Evolutionary conservation across 2,329 filamentous ascomycete species (phyloP).

Genomic region (Pseudocercospora crystallina): DNA sequence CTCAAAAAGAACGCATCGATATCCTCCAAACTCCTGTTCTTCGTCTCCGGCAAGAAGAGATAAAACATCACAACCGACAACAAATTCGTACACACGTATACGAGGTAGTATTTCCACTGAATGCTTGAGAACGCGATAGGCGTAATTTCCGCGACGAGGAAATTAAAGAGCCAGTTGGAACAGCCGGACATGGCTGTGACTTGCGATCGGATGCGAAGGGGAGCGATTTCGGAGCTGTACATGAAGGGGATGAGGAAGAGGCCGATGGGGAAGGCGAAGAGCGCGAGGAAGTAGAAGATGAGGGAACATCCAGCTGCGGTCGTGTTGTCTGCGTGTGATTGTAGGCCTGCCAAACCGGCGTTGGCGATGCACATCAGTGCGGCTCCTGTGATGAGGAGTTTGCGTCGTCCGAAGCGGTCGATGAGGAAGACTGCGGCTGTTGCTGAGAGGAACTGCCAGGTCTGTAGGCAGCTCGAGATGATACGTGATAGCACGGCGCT

Average conservation of each 20-base stretch:
- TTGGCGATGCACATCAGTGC: conserved; percentile 29
- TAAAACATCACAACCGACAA: conserved; percentile 50
- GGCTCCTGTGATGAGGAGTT: conserved; percentile 30
- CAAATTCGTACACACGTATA: conserved; percentile 63
- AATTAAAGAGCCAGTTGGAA: conserved; percentile 63
- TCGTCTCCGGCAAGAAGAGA: conserved; percentile 31
- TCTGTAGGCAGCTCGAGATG: conserved; percentile 29
- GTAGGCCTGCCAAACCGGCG: conserved; percentile 25
- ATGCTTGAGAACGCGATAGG: conserved; percentile 60
- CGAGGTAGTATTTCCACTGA: conserved; percentile 28
- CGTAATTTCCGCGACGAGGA: conserved; percentile 40
- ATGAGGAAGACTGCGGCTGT: conserved; percentile 30
- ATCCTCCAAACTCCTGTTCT: conserved; percentile 30
- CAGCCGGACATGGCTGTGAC: conserved; percentile 42
- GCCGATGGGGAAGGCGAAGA: conserved; percentile 31
- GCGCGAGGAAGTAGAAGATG: conserved; percentile 29
- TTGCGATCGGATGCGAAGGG: conserved; percentile 30
- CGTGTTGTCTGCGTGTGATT: conserved; percentile 20
- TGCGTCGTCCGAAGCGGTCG: conserved; percentile 32
- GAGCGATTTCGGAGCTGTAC: conserved; percentile 37
- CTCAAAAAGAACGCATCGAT: conserved; percentile 32
- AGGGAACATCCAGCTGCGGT: conserved; percentile 26
- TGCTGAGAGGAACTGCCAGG: conserved; percentile 31
- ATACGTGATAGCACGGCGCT: conserved; percentile 22
- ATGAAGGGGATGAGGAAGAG: conserved; percentile 34